Base-by-base conservation (phyloP, 176 grass and related monocot genomes). In the Phyllostachys edulis region DNA sequence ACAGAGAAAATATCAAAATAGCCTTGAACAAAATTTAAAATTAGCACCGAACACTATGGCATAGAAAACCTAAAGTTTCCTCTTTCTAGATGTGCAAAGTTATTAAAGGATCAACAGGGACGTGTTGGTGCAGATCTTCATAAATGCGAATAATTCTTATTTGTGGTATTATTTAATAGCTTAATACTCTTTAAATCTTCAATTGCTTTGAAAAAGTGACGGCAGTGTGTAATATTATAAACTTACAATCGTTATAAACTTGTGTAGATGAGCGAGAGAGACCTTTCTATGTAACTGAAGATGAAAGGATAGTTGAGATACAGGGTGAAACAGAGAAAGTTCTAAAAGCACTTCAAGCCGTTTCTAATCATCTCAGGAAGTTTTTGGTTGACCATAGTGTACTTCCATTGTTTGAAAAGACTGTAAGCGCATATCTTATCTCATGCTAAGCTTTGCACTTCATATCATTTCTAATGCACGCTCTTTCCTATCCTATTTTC, bases 331-430 rank as follows among this genome's bases (percentile, higher is more conserved):
- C 91, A 76, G 80, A 87, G 78, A 99, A 92, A 80, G 96, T 94
- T 71, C 50, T 90, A 78, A 99, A 92, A 75, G 96, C 93, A 42
- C 89, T 99, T 72, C 86, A 90, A 92, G 89, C 91, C 47, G 93
- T 96, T 77, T 80, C 91, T 71, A 80, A 89, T 47, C 93, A 96
- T 86, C 93, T 99, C 69, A 87, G 96, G 71, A 99, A 94, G 84
- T 99, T 99, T 96, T 87, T 99, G 85, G 96, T 99, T 87, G 96
- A 99, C 67, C 96, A 92, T 76, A 94, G 91, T 85, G 87, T 99
- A 83, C 89, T 99, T 83, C 93, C 93, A 75, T 91, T 99, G 72
- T 99, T 99, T 59, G 91, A 99, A 78, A 99, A 96, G 67, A 92
- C 55, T 87, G 96, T 99, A 90, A 94, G 93, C 77, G 18, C 72